A percentile compares a stretch with the other conserved stretches of the same genome.
These are phyloP conservation scores for Straminergon stramineum DNA, from an alignment of 225 moss, liverwort and hornwort species.

Conservation along the genomic window DNA sequence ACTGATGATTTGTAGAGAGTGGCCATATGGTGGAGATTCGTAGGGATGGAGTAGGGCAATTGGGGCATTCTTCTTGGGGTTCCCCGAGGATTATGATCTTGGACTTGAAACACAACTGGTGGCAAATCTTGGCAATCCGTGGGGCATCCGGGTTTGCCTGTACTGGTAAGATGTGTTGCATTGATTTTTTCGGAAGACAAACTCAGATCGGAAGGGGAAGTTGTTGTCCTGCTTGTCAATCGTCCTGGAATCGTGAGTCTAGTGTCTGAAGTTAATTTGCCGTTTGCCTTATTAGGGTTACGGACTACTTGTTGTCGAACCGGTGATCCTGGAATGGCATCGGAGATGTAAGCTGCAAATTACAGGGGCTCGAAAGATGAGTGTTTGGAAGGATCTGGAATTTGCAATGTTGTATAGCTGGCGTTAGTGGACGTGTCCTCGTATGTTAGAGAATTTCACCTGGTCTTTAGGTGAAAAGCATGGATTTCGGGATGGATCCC, in stretches of 20 bases:
- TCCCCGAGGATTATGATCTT: neutral
- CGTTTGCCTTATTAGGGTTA: conserved; percentile 4
- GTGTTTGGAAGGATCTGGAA: neutral
- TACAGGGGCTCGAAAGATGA: neutral
- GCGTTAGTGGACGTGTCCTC: neutral
- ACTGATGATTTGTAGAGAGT: neutral
- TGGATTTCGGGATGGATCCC: neutral
- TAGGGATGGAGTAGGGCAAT: neutral
- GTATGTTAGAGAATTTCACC: neutral
- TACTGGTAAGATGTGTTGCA: neutral
- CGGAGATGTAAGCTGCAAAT: neutral
- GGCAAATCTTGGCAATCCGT: neutral
- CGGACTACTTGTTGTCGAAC: neutral
- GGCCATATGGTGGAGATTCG: neutral
- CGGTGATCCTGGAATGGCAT: neutral
- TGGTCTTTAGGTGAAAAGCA: neutral
- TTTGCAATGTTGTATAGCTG: neutral
- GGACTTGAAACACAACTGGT: neutral
- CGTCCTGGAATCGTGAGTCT: neutral
- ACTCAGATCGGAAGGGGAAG: neutral
- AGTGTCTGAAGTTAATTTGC: neutral
- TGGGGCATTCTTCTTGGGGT: neutral
- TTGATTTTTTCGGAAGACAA: neutral
- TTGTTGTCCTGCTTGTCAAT: neutral
- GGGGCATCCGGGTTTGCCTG: neutral